Base-by-base conservation (phyloP, 1,139 yeast genomes). In the Lodderomyces pseudojiufengensis region DNA sequence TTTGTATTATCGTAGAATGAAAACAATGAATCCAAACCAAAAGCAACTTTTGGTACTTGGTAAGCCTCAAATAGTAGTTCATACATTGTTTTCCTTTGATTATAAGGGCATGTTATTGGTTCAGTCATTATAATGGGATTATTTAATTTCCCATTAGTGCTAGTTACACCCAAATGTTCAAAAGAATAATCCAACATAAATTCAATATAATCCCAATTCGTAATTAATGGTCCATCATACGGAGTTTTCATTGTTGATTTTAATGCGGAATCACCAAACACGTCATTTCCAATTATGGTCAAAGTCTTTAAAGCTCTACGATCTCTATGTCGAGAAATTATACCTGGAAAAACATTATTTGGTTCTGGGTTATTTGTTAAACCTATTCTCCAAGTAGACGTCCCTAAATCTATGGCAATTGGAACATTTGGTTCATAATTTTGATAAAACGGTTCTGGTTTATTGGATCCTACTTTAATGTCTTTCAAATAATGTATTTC, bases 141-240 rank as follows among this genome's bases (percentile, higher is more conserved):
- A 36, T 80, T 76, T 9, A 88, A 77, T 1, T 67, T 51, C 0
- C 80, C 79, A 27, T 61, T 52, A 22, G 52, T 46, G 10, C 85
- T 72, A 13, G 61, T 54, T 3, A 86, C 95, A 4, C 88, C 82
- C 35, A 92, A 54, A 55, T 85, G 95, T 40, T 80, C 76, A 54
- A 92, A 83, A 0, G 92, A 70, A 53, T 88, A 92, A 55, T 92
- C 97, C 38, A 94, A 57, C 38, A 92, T 75, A 38, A 71, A 74
- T 55, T 94, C 98, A 7, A 84, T 74, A 40, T 82, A 77, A 41
- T 94, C 98, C 97, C 98, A 94, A 56, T 90, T 92, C 21, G 95
- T 80, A 25, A 92, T 67, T 47, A 87, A 63, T 3, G 87, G 76
- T 0, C 95, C 96, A 57, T 94, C 98, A 54, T 76, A 92, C 0